These are phyloP conservation scores for Vitis hybrid DNA, from an alignment of 177 flowering plant genomes.

Conservation along the genomic window DNA sequence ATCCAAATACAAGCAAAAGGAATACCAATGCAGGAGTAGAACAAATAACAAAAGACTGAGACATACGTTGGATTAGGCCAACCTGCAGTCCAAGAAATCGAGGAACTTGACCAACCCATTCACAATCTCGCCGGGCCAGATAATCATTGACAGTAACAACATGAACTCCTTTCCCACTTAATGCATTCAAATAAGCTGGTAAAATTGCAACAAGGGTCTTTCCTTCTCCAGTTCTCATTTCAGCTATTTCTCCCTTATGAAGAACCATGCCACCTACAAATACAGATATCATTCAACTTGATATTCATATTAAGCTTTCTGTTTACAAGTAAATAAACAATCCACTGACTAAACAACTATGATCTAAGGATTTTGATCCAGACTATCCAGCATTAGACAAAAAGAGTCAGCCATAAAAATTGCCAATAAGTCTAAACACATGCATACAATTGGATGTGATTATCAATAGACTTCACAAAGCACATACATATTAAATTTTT, in stretches of 20 bases:
- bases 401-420: too few species aligned
- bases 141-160: slow-evolving; percentile 98
- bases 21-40: not conserved
- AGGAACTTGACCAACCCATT: slow-evolving; percentile 99
- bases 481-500: too few species aligned
- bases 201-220: slow-evolving; percentile 96
- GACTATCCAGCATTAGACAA: too few species aligned
- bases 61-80: slow-evolving; percentile 99
- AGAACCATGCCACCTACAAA: slow-evolving; percentile 94
- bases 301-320: too few species aligned
- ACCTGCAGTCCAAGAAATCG: slow-evolving; percentile 98
- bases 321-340: not conserved
- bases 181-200: slow-evolving; percentile 95
- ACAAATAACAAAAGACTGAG: slow-evolving; percentile 22
- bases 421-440: too few species aligned
- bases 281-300: slow-evolving; percentile 3
- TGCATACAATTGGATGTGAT: too few species aligned
- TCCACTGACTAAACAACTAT: not conserved
- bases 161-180: slow-evolving; percentile 92
- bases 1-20: not conserved
- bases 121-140: slow-evolving; percentile 95
- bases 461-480: too few species aligned
- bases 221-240: slow-evolving; percentile 99
- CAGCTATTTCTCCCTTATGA: slow-evolving; percentile 98
- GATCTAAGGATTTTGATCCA: too few species aligned